Base-by-base conservation (phyloP, 495 filamentous ascomycete genomes). In the Aspergillus heteromorphus region DNA sequence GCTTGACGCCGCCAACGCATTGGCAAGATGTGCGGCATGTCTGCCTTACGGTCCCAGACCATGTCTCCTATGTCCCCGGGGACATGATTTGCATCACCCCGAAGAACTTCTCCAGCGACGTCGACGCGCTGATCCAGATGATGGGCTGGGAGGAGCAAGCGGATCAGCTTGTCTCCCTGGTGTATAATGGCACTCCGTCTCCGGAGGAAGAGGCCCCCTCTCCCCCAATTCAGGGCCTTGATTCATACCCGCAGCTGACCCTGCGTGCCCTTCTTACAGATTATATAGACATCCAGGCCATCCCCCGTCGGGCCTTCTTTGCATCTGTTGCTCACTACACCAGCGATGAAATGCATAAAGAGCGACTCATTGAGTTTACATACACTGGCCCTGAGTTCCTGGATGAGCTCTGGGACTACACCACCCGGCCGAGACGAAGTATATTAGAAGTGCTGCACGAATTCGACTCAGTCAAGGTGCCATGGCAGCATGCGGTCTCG, bases 401-500 rank as follows among this genome's bases (percentile, higher is more conserved):
- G 9, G 91, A 97, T 60, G 95, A 99, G 56, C 82, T 95, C 16
- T 96, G 87, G 73, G 95, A 99, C 65, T 99, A 97, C 66, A 92
- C 92, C 1, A 90, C 91, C 4, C 87, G 95, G 6, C 92, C 93
- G 6, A 85, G 93, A 43, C 85, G 93, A 40, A 92, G 86, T 56
- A 95, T 97, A 58, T 68, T 99, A 7, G 93, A 99, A 65, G 84
- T 96, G 1, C 75, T 99, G 20, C 82, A 91, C 41, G 93, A 99
- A 56, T 97, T 99, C 64, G 79, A 87, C 45, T 83, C 80, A 6
- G 88, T 97, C 42, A 83, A 83, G 52, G 83, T 99, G 4, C 90
- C 92, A 0, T 89, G 84, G 75, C 71, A 87, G 34, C 83, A 84
- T 53, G 79, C 83, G 0, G 75, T 84, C 1, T 80, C 82, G 31